Base-by-base conservation (phyloP, 768 basidiomycete species). In the Porphyrellus cyaneotinctus region DNA sequence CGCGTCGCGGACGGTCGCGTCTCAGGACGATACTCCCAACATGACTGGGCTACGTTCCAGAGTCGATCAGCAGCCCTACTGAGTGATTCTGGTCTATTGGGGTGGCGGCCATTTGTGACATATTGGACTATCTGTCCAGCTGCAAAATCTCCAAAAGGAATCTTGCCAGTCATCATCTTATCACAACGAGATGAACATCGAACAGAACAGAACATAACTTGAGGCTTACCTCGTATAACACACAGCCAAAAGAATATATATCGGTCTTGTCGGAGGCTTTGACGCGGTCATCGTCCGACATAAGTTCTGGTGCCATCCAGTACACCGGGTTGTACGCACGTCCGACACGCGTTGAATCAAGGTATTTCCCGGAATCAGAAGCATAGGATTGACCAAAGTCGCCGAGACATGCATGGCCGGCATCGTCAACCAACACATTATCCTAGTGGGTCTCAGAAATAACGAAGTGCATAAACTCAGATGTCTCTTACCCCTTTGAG, bases 401-500 rank as follows among this genome's bases (percentile, higher is more conserved):
- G 15, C 52, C 51, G 11, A 68, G 52, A 23, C 58, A 31, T 42
- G 66, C 66, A 12, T 52, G 46, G 18, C 24, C 43, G 1, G 17
- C 11, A 12, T 56, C 39, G 35, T 57, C 52, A 5, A 68, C 58
- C 43, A 68, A 45, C 22, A 63, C 53, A 31, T 68, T 68, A 17
- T 60, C 58, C 69, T 67, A 45, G 20, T 24, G 14, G 33, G 18
- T 20, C 6, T 62, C 44, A 52, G 49, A 43, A 22, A 41, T 14
- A 28, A 38, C 17, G 15, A 44, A 24, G 13, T 41, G n/a, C 32
- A 47, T 39, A 9, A 4, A 17, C n/a, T 56, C 4, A 17, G 17
- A 43, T 18, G 20, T 47, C 20, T 35, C 67, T 59, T 44, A 54
- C 75, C 28, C 67, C 69, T 55, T 76, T 77, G 24, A 77, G 28